phyloP scores from a whole-genome alignment of 257 asterid genomes.

The Striga asiatica region DNA sequence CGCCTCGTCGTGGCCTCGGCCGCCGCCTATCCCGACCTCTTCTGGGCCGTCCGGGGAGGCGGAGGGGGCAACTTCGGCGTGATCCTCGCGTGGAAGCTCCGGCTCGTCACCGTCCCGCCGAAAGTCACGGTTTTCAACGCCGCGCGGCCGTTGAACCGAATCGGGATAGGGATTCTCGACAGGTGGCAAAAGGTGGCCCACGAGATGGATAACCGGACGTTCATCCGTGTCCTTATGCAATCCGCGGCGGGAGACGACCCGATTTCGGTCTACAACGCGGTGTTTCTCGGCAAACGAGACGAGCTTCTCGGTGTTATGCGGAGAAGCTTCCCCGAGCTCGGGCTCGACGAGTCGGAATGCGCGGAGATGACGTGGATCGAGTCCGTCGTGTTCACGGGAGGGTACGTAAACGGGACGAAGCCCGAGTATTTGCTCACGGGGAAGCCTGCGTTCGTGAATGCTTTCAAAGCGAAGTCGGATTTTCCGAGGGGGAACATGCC shows the following conservation, averaged over 20 bases:
- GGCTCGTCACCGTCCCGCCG: neutral
- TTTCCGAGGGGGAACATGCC: conserved; percentile 19
- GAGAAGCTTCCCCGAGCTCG: conserved; percentile 15
- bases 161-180: neutral
- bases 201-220: conserved; percentile 13
- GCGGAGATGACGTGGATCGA: conserved; percentile 12
- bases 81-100: conserved; percentile 12
- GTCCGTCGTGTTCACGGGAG: conserved; percentile 11
- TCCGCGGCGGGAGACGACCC: no score
- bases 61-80: conserved; percentile 15
- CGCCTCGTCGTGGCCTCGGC: neutral
- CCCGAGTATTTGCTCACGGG: conserved; percentile 6
- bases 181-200: neutral
- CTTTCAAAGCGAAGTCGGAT: conserved; percentile 16
- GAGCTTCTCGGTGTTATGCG: neutral
- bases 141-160: neutral
- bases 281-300: conserved; percentile 15
- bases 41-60: conserved; percentile 16
- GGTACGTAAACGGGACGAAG: neutral
- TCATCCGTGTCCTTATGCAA: conserved; percentile 8
- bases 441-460: conserved; percentile 2
- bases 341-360: conserved; percentile 11
- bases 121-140: neutral
- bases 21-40: conserved; percentile 12
- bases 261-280: neutral